Base-by-base conservation (phyloP, 495 filamentous ascomycete genomes). In the Hyaloscypha finlandica region DNA sequence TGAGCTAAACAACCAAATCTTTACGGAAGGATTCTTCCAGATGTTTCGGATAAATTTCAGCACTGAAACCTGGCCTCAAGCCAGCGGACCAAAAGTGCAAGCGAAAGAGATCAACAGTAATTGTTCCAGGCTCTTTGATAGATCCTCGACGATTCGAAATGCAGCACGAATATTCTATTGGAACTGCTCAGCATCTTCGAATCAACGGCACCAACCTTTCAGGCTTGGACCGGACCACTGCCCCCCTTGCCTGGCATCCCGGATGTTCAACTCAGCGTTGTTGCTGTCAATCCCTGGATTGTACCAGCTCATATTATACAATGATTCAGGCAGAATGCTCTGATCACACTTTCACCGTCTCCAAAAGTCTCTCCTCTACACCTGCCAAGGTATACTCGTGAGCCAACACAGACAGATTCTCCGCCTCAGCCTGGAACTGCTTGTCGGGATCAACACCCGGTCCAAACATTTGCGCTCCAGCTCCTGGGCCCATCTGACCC, bases 381-480 rank as follows among this genome's bases (percentile, higher is more conserved):
- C 89, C 91, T 68, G 95, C 88, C 61, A 98, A 78, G 52, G 97
- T 91, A 71, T 90, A 97, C 71, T 92, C 90, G 75, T 97, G 94
- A 76, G 96, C 93, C 71, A 94, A 83, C 19, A 99, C 95, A 63
- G 97, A 95, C 58, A 98, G 76, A 74, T 99, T 98, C 83, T 99
- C 96, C 0, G 90, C 93, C 79, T 98, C 95, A 63, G 79, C 91
- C 74, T 86, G 80, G 76, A 97, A 98, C 75, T 96, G 81, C 81
- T 99, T 99, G 74, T 97, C 89, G 11, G 94, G 93, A 72, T 99
- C 96, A 63, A 94, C 89, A n/a, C 94, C 93, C 0, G 95, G 94
- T 42, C 91, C 92, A 65, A 74, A 74, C 80, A 94, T 92, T 66
- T 89, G 87, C 39, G 81, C 82, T 56, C 83, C 86, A 58, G 80